Conservation (phyloP, 805 yeast species). For the Saccharomycopsis guyanensis region DNA sequence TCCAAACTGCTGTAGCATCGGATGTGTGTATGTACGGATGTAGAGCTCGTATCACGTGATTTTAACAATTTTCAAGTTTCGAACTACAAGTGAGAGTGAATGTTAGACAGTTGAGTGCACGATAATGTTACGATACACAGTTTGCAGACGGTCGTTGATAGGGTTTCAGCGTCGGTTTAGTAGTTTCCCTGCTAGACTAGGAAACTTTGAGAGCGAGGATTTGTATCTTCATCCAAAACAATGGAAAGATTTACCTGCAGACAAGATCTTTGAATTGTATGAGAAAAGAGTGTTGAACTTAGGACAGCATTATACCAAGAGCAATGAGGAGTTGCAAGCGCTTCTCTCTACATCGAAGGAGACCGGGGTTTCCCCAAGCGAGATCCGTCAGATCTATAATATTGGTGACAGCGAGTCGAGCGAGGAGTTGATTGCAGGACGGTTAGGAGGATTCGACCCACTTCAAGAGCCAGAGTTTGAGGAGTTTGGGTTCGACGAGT, state of each 20-base stretch:
- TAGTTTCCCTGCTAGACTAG: not conserved
- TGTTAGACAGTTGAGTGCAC: no score
- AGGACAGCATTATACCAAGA: conserved; percentile 43
- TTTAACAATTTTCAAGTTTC: no score
- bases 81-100: no score
- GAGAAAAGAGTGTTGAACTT: conserved; percentile 47
- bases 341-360: conserved; percentile 40
- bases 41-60: no score
- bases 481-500: conserved; percentile 54
- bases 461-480: conserved; percentile 32
- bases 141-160: not conserved
- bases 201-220: not conserved
- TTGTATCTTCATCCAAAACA: conserved; percentile 55
- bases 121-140: not conserved
- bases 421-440: conserved; percentile 28
- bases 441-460: conserved; percentile 27
- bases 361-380: conserved; percentile 32
- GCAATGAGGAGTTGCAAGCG: conserved; percentile 49
- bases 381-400: conserved; percentile 13
- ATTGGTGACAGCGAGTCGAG: conserved; percentile 32
- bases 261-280: conserved; percentile 53
- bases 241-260: conserved; percentile 65
- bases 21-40: no score
- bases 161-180: not conserved
- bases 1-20: no score